Percentiles rank a stretch among this genome's conserved stretches.
Evolutionary conservation across 192 early-diverging fungal species (phyloP).

Genomic region (Piromyces sp.): DNA sequence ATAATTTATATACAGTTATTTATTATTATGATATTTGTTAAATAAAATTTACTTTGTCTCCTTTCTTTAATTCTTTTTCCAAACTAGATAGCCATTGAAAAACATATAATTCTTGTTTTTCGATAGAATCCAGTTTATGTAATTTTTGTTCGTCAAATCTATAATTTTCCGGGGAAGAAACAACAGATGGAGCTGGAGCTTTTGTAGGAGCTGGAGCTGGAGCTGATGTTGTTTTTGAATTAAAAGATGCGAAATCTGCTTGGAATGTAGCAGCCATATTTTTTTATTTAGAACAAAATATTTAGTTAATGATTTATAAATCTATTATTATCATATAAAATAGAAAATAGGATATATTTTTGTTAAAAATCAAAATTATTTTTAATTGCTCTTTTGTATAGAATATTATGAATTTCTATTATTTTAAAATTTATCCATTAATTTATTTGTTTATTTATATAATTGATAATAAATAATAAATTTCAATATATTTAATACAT

Average conservation of each 20-base stretch:
- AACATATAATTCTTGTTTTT: constrained; percentile 45
- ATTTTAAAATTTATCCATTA: too few relatives aligned
- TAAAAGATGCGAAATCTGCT: background rate
- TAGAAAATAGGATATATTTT: too few relatives aligned
- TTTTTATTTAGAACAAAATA: background rate
- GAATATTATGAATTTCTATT: too few relatives aligned
- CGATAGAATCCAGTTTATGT: background rate
- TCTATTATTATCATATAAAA: too few relatives aligned
- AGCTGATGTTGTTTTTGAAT: background rate
- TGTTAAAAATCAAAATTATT: too few relatives aligned
- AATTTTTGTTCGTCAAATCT: background rate
- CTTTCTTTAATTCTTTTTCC: constrained; percentile 48
- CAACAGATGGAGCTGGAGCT: background rate
- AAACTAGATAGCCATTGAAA: constrained; percentile 80
- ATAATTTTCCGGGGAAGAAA: background rate
- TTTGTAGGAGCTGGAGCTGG: background rate
- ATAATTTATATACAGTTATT: too few relatives aligned
- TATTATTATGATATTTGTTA: too few relatives aligned
- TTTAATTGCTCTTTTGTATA: too few relatives aligned
- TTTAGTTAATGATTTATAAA: too few relatives aligned
- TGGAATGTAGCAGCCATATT: background rate
- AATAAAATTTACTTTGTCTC: constrained; percentile 25
- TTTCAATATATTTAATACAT: too few relatives aligned
- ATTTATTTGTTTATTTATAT: too few relatives aligned
- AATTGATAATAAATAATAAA: too few relatives aligned